Evolutionary conservation across 352 stramenopile genomes (phyloP).

Genomic region (Pythium diclinum): DNA sequence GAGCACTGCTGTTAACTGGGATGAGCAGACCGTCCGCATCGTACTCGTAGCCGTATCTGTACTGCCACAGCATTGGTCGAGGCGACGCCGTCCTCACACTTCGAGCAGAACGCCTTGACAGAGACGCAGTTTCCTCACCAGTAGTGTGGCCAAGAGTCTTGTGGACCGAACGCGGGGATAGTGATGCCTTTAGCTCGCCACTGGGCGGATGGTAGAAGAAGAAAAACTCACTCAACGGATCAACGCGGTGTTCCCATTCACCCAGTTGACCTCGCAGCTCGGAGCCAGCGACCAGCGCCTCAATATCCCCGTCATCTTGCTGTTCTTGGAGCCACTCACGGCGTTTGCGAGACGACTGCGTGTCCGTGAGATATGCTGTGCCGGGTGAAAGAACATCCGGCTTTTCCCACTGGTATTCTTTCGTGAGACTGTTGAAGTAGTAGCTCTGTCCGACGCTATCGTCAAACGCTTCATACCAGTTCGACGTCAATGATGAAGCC

Average conservation of each 20-base stretch:
- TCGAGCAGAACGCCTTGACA: slow-evolving; percentile 23
- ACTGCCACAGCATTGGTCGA: slow-evolving; percentile 68
- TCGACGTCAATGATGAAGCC: slow-evolving; percentile 5
- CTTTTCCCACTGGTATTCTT: slow-evolving; percentile 76
- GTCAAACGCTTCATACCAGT: slow-evolving; percentile 80
- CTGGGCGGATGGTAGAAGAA: slow-evolving; percentile 69
- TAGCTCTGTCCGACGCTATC: slow-evolving; percentile 62
- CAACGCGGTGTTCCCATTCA: slow-evolving; percentile 63
- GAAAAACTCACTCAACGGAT: slow-evolving; percentile 53
- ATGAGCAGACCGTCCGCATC: slow-evolving; percentile 39
- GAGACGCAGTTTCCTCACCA: neutral
- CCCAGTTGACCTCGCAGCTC: slow-evolving; percentile 35
- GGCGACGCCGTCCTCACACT: slow-evolving; percentile 26
- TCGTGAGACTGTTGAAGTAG: slow-evolving; percentile 71
- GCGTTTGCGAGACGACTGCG: slow-evolving; percentile 38
- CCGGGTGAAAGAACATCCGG: slow-evolving; percentile 26
- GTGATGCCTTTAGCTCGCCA: slow-evolving; percentile 41
- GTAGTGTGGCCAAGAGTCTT: slow-evolving; percentile 3
- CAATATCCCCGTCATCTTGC: slow-evolving; percentile 31
- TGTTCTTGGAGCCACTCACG: slow-evolving; percentile 52
- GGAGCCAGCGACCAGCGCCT: slow-evolving; percentile 35
- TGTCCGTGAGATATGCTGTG: slow-evolving; percentile 39
- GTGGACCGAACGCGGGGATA: slow-evolving; percentile 61
- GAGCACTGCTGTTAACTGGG: slow-evolving; percentile 6
- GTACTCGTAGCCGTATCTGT: slow-evolving; percentile 73